Percentiles rank a stretch among this genome's conserved stretches.
phyloP scores from a whole-genome alignment of 192 early-diverging fungal species.

The Diversispora epigaea region DNA sequence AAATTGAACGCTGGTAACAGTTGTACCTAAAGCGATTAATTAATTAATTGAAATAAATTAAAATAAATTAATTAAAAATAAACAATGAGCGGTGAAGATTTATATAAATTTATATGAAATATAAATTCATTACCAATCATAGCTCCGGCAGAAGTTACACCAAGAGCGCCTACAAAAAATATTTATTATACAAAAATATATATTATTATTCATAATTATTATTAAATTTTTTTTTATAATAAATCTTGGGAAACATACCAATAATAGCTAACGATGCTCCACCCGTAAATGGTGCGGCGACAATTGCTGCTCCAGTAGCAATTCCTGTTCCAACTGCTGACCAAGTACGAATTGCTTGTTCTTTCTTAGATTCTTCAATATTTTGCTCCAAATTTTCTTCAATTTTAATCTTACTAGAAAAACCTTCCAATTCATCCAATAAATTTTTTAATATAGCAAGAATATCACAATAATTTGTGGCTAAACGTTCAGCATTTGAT shows the following conservation, averaged over 20 bases:
- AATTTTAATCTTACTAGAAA: neutral
- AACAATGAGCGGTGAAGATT: too few relatives aligned
- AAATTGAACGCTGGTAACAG: neutral
- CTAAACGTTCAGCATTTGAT: neutral
- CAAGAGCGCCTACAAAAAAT: neutral
- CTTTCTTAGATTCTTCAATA: neutral
- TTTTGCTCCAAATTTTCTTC: constrained; percentile 9
- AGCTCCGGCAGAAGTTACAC: neutral
- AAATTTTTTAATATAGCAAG: constrained; percentile 4
- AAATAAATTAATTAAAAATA: too few relatives aligned
- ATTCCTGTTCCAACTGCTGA: constrained; percentile 8
- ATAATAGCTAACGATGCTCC: constrained; percentile 20
- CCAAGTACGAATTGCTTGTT: neutral
- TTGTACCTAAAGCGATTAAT: neutral
- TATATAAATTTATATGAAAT: too few relatives aligned
- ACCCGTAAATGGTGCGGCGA: constrained; percentile 16
- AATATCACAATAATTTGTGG: neutral
- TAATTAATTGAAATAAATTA: too few relatives aligned
- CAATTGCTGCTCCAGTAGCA: constrained; percentile 7
- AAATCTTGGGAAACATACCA: neutral
- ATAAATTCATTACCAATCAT: constrained; percentile 7
- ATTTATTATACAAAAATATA: too few relatives aligned
- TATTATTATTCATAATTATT: too few relatives aligned
- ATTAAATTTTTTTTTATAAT: too few relatives aligned
- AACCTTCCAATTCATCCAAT: neutral